Conservation (phyloP, 2,329 filamentous ascomycete species). For the Malbranchea zuffiana region DNA sequence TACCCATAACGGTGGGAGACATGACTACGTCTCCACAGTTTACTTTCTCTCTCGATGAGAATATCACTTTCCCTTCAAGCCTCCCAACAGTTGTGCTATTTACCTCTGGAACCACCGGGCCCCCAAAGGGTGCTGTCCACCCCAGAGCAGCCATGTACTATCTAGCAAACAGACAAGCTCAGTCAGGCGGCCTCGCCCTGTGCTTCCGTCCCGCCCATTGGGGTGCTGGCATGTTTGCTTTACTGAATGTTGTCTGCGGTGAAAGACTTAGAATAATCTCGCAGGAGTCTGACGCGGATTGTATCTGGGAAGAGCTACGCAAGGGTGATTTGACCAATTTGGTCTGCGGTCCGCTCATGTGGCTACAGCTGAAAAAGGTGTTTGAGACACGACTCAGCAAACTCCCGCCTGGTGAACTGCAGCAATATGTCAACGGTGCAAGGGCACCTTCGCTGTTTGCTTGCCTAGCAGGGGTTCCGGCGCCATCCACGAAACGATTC, state of each 20-base stretch:
- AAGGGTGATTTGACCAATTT: too few species aligned
- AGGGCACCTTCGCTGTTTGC: background rate
- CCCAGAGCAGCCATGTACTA: constrained; percentile 5
- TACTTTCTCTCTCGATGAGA: constrained; percentile 1
- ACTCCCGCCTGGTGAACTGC: background rate
- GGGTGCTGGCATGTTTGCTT: constrained; percentile 4
- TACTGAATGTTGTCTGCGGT: constrained; percentile 4
- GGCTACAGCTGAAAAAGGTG: too few species aligned
- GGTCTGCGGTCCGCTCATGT: too few species aligned
- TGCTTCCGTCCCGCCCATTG: constrained; percentile 8
- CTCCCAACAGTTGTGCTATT: constrained; percentile 32
- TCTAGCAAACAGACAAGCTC: background rate
- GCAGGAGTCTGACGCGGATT: background rate
- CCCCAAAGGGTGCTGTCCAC: constrained; percentile 34
- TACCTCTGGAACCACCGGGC: constrained; percentile 37
- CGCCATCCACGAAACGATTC: background rate
- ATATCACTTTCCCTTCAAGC: background rate
- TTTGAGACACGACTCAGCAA: too few species aligned
- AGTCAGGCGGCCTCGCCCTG: constrained; percentile 1
- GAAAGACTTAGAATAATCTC: constrained; percentile 4
- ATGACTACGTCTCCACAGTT: too few species aligned
- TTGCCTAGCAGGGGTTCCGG: background rate
- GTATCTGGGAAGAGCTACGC: constrained; percentile 3
- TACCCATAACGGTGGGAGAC: background rate
- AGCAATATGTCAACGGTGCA: background rate